Base-by-base conservation (phyloP, 805 yeast species). In the Candida jianshihensis region DNA sequence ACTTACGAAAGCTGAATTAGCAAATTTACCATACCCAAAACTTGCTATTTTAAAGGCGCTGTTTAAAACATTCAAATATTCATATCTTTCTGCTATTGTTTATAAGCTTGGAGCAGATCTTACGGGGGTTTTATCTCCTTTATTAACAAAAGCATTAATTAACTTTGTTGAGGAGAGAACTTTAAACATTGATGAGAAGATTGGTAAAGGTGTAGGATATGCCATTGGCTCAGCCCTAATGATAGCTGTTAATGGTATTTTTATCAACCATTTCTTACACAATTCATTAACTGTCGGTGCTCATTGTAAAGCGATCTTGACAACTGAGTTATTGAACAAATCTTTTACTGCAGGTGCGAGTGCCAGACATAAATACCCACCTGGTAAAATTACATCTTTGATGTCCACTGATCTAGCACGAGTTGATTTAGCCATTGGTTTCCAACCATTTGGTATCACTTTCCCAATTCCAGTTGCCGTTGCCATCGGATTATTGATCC, bases 351-450 rank as follows among this genome's bases (percentile, higher is more conserved):
- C 84, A 11, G 70, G 71, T 42, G 69, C 76, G 5, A 59, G 63
- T 33, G 68, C 87, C 2, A 68, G 70, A 36, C 70, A 70, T 45
- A 59, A 64, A 32, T 82, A 55, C 51, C 69, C 88, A 0, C 60
- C 75, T 14, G 78, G 88, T 20, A 71, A 68, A 36, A 68, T 85
- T 40, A 82, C 94, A 12, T 76, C 87, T 5, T 53, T 84, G 55
- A 68, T 86, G 68, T 81, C 89, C 26, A 78, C 89, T 4, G 95
- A 85, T 55, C 64, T 84, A 29, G 71, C 85, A 14, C 72, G 90
- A 48, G 70, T 85, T 35, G 92, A 83, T 54, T 63, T 79, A 44
- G 85, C 86, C 15, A 57, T 74, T 33, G 75, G 73, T 5, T 78
- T 77, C 49, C 75, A 75, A 47, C 76, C 81, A 3, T 70, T 75